Evolutionary conservation across 345 rosid genomes (phyloP).

Genomic region (Microthlaspi erraticum): DNA sequence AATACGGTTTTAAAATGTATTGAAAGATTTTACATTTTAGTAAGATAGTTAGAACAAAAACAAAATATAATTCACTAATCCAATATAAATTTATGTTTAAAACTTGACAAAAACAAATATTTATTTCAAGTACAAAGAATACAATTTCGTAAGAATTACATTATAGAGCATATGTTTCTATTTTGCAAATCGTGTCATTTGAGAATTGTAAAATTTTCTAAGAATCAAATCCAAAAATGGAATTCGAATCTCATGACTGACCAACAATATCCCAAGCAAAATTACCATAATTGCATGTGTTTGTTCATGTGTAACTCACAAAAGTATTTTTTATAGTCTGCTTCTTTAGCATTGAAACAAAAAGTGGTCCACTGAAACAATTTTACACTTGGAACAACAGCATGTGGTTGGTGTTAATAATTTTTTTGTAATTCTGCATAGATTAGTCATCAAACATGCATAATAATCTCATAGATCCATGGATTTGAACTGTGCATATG

Average conservation of each 20-base stretch:
- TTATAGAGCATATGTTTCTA: not conserved
- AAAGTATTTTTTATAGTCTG: not conserved
- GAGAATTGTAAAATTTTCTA: constrained; percentile 5
- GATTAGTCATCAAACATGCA: not conserved
- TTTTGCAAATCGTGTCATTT: not conserved
- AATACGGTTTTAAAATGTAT: not conserved
- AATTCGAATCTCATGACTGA: not conserved
- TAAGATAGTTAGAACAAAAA: no score
- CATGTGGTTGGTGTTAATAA: constrained; percentile 23
- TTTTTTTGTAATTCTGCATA: constrained; percentile 2
- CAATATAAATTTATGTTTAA: not conserved
- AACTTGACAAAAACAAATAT: no score
- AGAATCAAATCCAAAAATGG: constrained; percentile 11
- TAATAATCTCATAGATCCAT: not conserved
- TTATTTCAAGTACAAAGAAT: not conserved
- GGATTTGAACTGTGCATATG: not conserved
- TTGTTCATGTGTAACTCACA: not conserved
- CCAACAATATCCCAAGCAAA: constrained; percentile 3
- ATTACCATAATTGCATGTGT: constrained; percentile 16
- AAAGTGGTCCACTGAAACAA: constrained; percentile 28
- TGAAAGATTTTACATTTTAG: no score
- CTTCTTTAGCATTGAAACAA: constrained; percentile 5
- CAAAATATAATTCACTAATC: not conserved
- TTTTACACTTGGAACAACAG: constrained; percentile 6
- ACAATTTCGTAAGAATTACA: not conserved